phyloP scores from a whole-genome alignment of 345 rosid genomes.

The Eutrema japonicum region DNA sequence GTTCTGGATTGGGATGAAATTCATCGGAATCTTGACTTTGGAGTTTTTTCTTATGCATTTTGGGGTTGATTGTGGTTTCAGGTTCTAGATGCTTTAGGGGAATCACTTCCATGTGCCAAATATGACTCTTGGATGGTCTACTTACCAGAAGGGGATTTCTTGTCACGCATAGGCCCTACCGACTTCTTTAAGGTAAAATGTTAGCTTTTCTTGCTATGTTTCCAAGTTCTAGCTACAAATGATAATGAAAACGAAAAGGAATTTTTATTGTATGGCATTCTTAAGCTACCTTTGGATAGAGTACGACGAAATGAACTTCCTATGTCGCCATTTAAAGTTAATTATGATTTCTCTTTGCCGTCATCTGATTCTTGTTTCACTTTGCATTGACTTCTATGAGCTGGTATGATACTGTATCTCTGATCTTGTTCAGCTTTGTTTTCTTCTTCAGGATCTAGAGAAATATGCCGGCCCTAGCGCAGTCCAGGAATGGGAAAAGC shows the following conservation, averaged over 20 bases:
- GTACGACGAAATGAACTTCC: background rate
- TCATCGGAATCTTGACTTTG: background rate
- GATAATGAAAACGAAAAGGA: background rate
- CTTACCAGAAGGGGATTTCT: constrained; percentile 90
- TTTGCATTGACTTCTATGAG: background rate
- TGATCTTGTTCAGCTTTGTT: background rate
- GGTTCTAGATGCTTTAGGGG: constrained; percentile 92
- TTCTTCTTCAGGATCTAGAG: constrained; percentile 71
- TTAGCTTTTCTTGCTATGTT: background rate
- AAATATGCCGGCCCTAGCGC: constrained; percentile 80
- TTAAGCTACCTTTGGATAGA: background rate
- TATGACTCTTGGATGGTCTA: constrained; percentile 99
- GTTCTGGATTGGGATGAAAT: background rate
- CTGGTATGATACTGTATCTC: background rate
- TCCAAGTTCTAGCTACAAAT: background rate
- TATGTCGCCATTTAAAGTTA: background rate
- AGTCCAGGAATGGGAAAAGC: constrained; percentile 83
- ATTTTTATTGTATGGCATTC: too few relatives aligned
- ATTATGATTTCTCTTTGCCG: background rate
- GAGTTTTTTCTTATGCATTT: constrained; percentile 9
- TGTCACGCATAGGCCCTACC: constrained; percentile 89
- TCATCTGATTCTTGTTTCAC: background rate
- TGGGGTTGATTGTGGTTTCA: constrained; percentile 40
- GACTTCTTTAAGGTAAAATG: constrained; percentile 80
- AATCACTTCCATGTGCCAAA: constrained; percentile 74